Evolutionary conservation across 208 protist species (phyloP).

Genomic region (Trypanosoma melophagium): DNA sequence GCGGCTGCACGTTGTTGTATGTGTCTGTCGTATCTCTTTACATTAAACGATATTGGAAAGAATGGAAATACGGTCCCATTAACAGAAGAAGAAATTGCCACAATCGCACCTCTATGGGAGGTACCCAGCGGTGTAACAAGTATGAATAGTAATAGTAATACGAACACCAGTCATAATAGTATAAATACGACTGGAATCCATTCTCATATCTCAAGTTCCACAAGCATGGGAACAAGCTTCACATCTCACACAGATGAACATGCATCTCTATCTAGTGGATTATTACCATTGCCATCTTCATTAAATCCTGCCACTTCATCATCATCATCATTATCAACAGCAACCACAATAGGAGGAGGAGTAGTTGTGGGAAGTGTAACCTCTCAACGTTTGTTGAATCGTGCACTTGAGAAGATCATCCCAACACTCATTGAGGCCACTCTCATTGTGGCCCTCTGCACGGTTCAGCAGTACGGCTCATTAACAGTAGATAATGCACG

Average conservation of each 20-base stretch:
- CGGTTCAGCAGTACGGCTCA: constrained; percentile 24
- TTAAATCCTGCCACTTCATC: background rate
- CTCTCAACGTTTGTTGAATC: constrained; percentile 20
- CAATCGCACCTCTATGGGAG: background rate
- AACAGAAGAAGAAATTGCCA: constrained; percentile 17
- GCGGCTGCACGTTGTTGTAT: constrained; percentile 21
- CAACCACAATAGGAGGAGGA: background rate
- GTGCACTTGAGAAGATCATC: constrained; percentile 39
- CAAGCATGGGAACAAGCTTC: too few species aligned
- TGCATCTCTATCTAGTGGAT: background rate
- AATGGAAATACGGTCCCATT: constrained; percentile 12
- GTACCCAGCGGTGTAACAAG: background rate
- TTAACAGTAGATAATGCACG: constrained; percentile 24
- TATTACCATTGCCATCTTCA: background rate
- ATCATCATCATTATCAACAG: background rate
- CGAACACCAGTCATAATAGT: background rate
- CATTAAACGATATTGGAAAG: constrained; percentile 30
- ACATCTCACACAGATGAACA: too few species aligned
- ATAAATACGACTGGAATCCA: background rate
- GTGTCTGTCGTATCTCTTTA: constrained; percentile 30
- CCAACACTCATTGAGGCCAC: constrained; percentile 38
- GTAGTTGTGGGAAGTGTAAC: background rate
- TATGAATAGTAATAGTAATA: background rate
- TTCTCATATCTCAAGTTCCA: too few species aligned
- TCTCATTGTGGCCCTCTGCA: constrained; percentile 25